A percentile compares a stretch with the other conserved stretches of the same genome.
phyloP scores from a whole-genome alignment of 768 basidiomycete species.

The Lentinula edodes region DNA sequence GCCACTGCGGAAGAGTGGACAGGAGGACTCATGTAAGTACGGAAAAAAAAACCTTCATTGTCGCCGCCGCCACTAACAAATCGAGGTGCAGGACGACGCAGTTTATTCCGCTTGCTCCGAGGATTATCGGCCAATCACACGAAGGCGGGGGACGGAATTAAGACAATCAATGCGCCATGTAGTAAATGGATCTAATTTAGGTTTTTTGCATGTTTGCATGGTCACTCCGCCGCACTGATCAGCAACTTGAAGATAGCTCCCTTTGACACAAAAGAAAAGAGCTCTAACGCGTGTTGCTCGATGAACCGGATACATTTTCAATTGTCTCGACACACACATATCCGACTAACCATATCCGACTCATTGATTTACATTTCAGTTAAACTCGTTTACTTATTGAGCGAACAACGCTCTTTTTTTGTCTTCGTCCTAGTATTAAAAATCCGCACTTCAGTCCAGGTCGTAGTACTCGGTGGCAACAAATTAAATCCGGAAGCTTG shows the following conservation, averaged over 20 bases:
- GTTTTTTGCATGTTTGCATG: too few relatives aligned
- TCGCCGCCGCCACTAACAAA: slow-evolving; percentile 2
- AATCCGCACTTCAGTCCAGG: neutral
- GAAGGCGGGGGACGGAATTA: neutral
- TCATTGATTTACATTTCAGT: neutral
- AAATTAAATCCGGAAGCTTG: neutral
- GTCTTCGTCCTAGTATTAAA: neutral
- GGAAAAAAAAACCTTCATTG: neutral
- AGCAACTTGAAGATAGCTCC: neutral
- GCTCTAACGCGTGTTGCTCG: neutral
- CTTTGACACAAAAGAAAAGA: neutral
- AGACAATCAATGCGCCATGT: neutral
- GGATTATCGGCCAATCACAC: neutral
- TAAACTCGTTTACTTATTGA: neutral
- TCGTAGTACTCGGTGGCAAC: neutral
- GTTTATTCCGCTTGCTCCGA: neutral
- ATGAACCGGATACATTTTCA: too few relatives aligned
- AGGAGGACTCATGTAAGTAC: too few relatives aligned
- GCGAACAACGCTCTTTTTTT: neutral
- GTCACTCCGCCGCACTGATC: neutral
- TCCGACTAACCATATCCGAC: neutral
- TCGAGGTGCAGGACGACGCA: neutral
- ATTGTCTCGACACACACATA: neutral
- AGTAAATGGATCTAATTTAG: too few relatives aligned
- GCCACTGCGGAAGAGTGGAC: too few relatives aligned